phyloP scores from a whole-genome alignment of 106 monocot species.

The Allium sativum region DNA sequence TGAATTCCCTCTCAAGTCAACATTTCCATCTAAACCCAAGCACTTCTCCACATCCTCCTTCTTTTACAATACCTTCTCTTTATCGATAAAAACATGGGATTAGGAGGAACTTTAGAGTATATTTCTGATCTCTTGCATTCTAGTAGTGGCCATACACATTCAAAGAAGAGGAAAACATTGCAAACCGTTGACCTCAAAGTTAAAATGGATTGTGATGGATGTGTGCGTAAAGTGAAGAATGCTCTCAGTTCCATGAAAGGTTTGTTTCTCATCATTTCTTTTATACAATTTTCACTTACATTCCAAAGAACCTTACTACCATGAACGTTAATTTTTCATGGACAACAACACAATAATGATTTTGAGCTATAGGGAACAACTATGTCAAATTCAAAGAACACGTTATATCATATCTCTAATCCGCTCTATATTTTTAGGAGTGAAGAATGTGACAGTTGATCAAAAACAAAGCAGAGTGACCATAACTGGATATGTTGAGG shows the following conservation, averaged over 20 bases:
- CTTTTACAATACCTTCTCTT: background rate
- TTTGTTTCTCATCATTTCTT: background rate
- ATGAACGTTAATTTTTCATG: no score
- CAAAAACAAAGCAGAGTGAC: constrained; percentile 33
- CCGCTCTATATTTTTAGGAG: constrained; percentile 19
- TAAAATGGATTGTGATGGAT: constrained; percentile 52
- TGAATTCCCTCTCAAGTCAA: no score
- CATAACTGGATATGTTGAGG: constrained; percentile 29
- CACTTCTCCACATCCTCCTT: background rate
- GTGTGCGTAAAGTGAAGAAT: constrained; percentile 50
- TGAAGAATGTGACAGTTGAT: constrained; percentile 24
- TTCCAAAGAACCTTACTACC: no score
- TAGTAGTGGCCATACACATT: no score
- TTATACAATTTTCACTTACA: no score
- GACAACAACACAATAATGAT: no score
- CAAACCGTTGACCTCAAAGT: constrained; percentile 53
- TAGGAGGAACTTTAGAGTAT: constrained; percentile 16
- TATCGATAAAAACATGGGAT: background rate
- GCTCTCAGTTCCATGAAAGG: constrained; percentile 48
- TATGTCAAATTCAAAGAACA: no score
- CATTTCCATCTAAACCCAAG: no score
- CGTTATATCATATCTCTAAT: no score
- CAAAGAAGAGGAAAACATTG: constrained; percentile 44
- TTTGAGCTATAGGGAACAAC: no score
- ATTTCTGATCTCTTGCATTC: constrained; percentile 17